phyloP scores from a whole-genome alignment of 805 yeast genomes.

The Torulaspora franciscae region DNA sequence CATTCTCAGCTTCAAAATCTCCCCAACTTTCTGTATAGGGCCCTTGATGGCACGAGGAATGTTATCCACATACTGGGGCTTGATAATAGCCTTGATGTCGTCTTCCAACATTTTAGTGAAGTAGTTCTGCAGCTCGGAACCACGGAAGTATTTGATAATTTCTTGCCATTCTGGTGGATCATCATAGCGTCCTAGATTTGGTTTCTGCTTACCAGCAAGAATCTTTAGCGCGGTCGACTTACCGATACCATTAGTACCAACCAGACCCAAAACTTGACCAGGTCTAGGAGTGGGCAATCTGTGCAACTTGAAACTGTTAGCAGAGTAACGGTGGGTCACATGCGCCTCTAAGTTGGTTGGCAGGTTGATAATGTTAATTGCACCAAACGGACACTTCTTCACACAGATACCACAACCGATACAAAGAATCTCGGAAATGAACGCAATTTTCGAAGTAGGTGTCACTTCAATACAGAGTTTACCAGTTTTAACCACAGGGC shows the following conservation, averaged over 20 bases:
- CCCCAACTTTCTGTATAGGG: slow-evolving; percentile 81
- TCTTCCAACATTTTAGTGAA: slow-evolving; percentile 93
- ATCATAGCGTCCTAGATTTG: slow-evolving; percentile 89
- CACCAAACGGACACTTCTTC: slow-evolving; percentile 97
- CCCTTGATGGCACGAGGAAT: slow-evolving; percentile 95
- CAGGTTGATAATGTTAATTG: slow-evolving; percentile 89
- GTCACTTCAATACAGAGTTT: slow-evolving; percentile 95
- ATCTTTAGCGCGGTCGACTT: slow-evolving; percentile 96
- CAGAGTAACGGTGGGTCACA: slow-evolving; percentile 95
- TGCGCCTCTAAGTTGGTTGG: slow-evolving; percentile 92
- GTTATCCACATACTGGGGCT: slow-evolving; percentile 98
- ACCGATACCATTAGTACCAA: slow-evolving; percentile 99
- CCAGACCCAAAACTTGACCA: slow-evolving; percentile 95
- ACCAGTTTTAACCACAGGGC: slow-evolving; percentile 98
- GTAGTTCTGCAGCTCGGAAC: slow-evolving; percentile 94
- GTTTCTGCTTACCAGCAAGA: slow-evolving; percentile 95
- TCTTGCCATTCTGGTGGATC: slow-evolving; percentile 98
- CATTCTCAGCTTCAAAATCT: slow-evolving; percentile 66
- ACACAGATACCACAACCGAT: slow-evolving; percentile 99
- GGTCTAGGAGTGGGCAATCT: slow-evolving; percentile 98
- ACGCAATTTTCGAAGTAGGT: slow-evolving; percentile 87
- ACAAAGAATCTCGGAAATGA: slow-evolving; percentile 88
- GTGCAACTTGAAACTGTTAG: slow-evolving; percentile 95
- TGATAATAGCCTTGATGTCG: slow-evolving; percentile 90
- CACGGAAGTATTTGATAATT: slow-evolving; percentile 85